Evolutionary conservation across 225 moss, liverwort and hornwort species (phyloP), one percentile per base, ranked within the genome.

Genomic region (Marchantia paleacea): DNA sequence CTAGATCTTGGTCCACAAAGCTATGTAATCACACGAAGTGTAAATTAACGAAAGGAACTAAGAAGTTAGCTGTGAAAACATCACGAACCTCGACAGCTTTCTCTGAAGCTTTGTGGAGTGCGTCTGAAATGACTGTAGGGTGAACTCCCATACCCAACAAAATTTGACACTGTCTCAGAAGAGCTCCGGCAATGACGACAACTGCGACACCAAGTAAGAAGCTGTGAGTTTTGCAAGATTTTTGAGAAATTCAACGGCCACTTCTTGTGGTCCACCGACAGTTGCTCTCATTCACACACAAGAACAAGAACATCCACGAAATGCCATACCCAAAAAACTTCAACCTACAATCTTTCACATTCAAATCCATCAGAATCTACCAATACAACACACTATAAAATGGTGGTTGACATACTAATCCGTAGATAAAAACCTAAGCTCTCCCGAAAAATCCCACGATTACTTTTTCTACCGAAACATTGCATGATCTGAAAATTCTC

Each of bases 61-160:
- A 39, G 10, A 3, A 26, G 7, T 49, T 18, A 14, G 7, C 7
- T 28, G 6, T 7, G 7, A 69, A 10, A 68, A n/a, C 30, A 47
- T 0, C 69, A 84, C 85, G 79, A 18, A 97, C 97, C 95, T 97
- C 92, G 6, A 97, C 87, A 80, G 93, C 93, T 84, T 92, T 97
- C 69, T 91, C 90, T 62, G 93, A 90, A 13, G 92, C 94, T 87
- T 93, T 95, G 78, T 94, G 95, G 55, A 97, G 88, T 73, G 95
- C 90, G 78, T 97, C 97, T 15, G 92, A 95, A 10, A 97, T 97
- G 25, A 95, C 90, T 52, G 97, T 97, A 10, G 97, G 95, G 85
- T 95, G 97, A 54, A 97, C 92, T n/a, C 97, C 97, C 85, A 93
- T 97, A 7, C 89, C 89, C 73, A 97, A 81, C 29, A 95, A 83